phyloP scores from a whole-genome alignment of 1,284 basidiomycete genomes.

The Xanthoconium separans region DNA sequence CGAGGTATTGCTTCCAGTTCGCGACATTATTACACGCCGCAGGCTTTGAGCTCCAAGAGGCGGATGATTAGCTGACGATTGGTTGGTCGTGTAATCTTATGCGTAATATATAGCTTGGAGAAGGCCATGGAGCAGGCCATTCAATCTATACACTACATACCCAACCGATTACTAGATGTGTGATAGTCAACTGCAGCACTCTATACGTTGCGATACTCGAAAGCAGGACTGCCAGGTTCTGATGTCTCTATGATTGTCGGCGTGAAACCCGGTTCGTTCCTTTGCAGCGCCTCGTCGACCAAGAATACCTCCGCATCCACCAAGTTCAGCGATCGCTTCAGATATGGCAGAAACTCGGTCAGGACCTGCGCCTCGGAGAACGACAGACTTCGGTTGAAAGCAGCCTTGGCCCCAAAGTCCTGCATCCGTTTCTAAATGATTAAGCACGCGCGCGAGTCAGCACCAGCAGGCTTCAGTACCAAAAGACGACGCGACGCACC shows the following conservation, averaged over 20 bases:
- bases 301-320: conserved; percentile 47
- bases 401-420: conserved; percentile 74
- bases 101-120: conserved; percentile 5
- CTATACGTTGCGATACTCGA: conserved; percentile 78
- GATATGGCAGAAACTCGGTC: conserved; percentile 72
- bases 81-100: conserved; percentile 10
- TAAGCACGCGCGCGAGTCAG: conserved; percentile 23
- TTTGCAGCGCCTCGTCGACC: conserved; percentile 52
- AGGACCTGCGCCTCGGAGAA: conserved; percentile 88
- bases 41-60: conserved; percentile 44
- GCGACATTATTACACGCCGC: conserved; percentile 52
- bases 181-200: neutral
- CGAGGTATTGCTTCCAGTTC: conserved; percentile 36
- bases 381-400: conserved; percentile 85
- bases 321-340: conserved; percentile 82
- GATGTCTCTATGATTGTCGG: conserved; percentile 76
- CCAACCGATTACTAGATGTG: neutral
- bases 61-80: neutral
- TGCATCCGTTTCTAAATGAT: conserved; percentile 74
- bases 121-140: neutral
- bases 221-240: conserved; percentile 85
- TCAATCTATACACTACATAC: neutral
- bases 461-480: neutral
- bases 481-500: conserved; percentile 41
- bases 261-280: conserved; percentile 55